phyloP scores from a whole-genome alignment of 108 stramenopile genomes.

The Pseudonitzschia pungens region DNA sequence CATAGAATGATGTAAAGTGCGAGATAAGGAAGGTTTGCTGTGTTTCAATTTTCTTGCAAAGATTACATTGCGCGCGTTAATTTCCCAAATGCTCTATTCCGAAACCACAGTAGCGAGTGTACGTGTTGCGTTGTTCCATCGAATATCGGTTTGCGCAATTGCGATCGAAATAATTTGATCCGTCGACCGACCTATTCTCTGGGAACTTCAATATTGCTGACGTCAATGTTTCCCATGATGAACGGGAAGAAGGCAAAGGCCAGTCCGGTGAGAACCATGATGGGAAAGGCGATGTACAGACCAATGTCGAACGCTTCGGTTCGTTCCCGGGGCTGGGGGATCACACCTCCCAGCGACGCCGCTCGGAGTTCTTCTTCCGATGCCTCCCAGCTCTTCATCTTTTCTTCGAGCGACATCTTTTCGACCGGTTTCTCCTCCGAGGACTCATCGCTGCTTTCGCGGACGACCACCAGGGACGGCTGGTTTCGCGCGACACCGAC shows the following conservation, averaged over 20 bases:
- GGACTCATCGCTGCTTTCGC: not conserved
- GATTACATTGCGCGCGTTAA: too few species aligned
- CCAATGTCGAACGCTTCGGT: conserved; percentile 77
- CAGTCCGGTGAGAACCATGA: conserved; percentile 57
- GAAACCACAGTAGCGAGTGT: too few species aligned
- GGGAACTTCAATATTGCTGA: conserved; percentile 66
- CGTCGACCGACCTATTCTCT: conserved; percentile 26
- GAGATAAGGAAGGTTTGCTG: not conserved
- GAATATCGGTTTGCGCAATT: too few species aligned
- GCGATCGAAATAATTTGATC: too few species aligned
- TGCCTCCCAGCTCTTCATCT: conserved; percentile 82
- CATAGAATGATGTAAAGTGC: not conserved
- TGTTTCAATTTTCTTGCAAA: too few species aligned
- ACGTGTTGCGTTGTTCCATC: too few species aligned
- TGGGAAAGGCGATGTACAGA: conserved; percentile 66
- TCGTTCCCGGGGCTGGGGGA: conserved; percentile 34
- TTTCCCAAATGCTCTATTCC: too few species aligned
- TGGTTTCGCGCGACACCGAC: not conserved
- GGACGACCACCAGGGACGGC: not conserved
- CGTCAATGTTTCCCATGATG: conserved; percentile 72
- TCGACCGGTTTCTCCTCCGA: not conserved
- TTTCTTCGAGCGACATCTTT: conserved; percentile 58
- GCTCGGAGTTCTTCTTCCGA: conserved; percentile 75
- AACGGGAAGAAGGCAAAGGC: conserved; percentile 72
- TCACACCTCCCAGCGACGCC: conserved; percentile 63